Base-by-base conservation (phyloP, 1,139 yeast species). In the Trichomonascaceae sp. region DNA sequence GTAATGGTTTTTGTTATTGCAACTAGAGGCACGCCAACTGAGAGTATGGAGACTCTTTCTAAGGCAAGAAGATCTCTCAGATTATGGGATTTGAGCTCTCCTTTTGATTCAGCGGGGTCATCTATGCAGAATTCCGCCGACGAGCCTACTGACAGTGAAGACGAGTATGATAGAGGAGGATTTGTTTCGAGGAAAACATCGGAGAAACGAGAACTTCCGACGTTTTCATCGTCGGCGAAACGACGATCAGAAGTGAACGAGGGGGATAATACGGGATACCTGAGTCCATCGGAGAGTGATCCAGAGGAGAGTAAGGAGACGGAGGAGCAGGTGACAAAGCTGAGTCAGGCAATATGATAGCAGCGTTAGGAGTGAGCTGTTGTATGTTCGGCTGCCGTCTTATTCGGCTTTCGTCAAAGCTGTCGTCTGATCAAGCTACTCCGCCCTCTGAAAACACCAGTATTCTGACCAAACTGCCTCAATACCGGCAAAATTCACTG, bases 1-100 rank as follows among this genome's bases (percentile, higher is more conserved):
- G 66, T 85, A 20, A 64, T 85, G 47, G 71, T 76, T 0, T 86
- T 85, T 65, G 82, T 85, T 10, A 70, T 85, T 2, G 64, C 84
- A 6, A 82, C 90, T 0, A 72, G 87, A 52, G 88, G 85, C 8
- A 59, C 63, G 1, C 55, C 61, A 1, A 49, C 58, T 43, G 63
- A 61, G 17, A 43, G 45, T 38, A 43, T 43, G 27, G 47, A 13
- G 19, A 22, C 24, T 10, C 30, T 45, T 30, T 20, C 52, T 19
- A 32, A 30, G 19, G 32, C 47, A 12, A 20, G 48, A 12, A 38
- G 48, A 9, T 20, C 36, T 17, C 38, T 43, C 2, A 13, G 49
- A 17, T 36, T 50, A 7, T 50, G 52, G 52, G 45, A 47, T 20
- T 13, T 50, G 15, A 32, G 49, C 30, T 50, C 52, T 3, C 52